phyloP scores from a whole-genome alignment of 257 asterid species.

The Solanum appendiculatum region DNA sequence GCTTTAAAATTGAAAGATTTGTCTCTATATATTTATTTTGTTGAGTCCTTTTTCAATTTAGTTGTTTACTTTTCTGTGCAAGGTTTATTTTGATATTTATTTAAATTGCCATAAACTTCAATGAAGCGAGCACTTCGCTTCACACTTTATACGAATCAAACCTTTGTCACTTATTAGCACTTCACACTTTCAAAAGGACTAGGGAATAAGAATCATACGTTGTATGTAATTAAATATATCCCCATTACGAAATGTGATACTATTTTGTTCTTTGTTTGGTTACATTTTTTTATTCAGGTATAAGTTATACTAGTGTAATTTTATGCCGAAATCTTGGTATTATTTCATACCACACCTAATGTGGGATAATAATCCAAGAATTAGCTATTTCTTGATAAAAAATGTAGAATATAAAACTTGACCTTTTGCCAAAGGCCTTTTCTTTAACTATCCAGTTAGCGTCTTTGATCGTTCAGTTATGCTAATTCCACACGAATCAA shows the following conservation, averaged over 20 bases:
- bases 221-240: not conserved
- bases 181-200: not conserved
- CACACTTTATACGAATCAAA: not conserved
- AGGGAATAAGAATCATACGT: not conserved
- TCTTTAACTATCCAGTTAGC: not conserved
- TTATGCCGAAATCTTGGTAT: not conserved
- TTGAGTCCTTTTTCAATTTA: not conserved
- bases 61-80: not conserved
- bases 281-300: not conserved
- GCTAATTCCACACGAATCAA: not conserved
- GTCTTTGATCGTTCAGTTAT: not conserved
- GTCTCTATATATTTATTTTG: not conserved
- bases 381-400: not conserved
- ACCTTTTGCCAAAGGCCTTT: not conserved
- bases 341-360: not conserved
- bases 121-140: not conserved
- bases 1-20: not conserved
- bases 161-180: not conserved
- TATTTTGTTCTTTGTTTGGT: not conserved
- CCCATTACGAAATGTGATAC: not conserved
- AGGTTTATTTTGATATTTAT: not conserved
- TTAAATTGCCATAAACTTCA: not conserved
- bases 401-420: not conserved
- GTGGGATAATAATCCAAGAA: not conserved
- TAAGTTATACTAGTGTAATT: not conserved